A percentile compares a stretch with the other conserved stretches of the same genome.
Evolutionary conservation across 1,284 basidiomycete species (phyloP).

Genomic region (Trichosporon sp.): DNA sequence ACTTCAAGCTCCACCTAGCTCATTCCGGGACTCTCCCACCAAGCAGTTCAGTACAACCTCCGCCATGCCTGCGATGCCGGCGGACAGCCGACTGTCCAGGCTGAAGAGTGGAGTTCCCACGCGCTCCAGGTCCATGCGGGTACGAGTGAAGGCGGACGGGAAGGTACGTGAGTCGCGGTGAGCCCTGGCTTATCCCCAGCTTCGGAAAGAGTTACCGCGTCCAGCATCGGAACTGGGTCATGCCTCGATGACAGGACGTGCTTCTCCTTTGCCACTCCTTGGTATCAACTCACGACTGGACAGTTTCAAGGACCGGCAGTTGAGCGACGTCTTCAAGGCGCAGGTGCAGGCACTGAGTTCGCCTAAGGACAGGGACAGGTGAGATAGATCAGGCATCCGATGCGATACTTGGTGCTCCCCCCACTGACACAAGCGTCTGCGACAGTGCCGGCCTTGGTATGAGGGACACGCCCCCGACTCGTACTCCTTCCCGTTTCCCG

Average conservation of each 20-base stretch:
- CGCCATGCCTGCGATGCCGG: background rate
- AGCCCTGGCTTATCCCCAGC: background rate
- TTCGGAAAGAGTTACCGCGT: background rate
- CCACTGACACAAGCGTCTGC: background rate
- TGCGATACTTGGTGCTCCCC: background rate
- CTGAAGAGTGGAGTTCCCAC: background rate
- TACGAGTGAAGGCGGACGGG: background rate
- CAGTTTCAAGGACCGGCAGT: background rate
- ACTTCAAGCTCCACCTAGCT: background rate
- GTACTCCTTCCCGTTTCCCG: background rate
- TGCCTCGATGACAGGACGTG: background rate
- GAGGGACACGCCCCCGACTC: background rate
- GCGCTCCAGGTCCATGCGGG: constrained; percentile 1
- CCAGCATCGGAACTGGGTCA: constrained; percentile 7
- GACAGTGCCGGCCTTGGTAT: background rate
- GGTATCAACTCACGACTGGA: background rate
- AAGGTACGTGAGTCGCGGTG: background rate
- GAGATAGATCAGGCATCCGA: background rate
- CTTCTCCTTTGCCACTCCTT: background rate
- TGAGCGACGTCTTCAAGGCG: constrained; percentile 9
- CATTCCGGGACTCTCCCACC: constrained; percentile 9
- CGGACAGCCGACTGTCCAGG: background rate
- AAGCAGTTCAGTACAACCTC: background rate
- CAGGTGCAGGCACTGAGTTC: background rate
- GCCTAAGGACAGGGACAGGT: background rate